phyloP scores from a whole-genome alignment of 2,329 filamentous ascomycete genomes.

The Zasmidium citrigriseum region DNA sequence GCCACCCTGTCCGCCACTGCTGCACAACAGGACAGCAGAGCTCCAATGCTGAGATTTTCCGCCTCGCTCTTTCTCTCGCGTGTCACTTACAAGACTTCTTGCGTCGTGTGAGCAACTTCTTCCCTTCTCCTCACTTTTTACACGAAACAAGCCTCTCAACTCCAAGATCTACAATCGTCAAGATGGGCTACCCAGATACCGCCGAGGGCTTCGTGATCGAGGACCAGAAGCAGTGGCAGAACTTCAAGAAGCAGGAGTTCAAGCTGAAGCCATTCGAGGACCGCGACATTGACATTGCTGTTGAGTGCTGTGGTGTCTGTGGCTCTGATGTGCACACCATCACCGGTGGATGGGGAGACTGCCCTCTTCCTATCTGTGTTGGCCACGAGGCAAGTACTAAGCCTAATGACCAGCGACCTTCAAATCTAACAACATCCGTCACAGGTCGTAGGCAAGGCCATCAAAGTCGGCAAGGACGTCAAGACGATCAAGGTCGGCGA shows the following conservation, averaged over 20 bases:
- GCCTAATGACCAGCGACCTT: constrained; percentile 25
- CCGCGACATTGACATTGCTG: constrained; percentile 84
- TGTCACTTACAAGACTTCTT: not conserved
- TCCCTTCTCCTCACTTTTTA: constrained; percentile 3
- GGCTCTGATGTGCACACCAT: constrained; percentile 30
- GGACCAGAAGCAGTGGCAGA: constrained; percentile 62
- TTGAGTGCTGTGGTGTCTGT: constrained; percentile 72
- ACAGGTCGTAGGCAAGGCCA: constrained; percentile 48
- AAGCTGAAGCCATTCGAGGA: constrained; percentile 84
- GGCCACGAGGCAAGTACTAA: constrained; percentile 55
- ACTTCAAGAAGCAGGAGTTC: constrained; percentile 62
- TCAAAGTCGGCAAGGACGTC: constrained; percentile 53
- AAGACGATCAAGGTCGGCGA: constrained; percentile 49
- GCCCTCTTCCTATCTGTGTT: constrained; percentile 64
- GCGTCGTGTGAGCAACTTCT: not conserved
- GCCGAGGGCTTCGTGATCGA: constrained; percentile 52
- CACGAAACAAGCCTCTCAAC: constrained; percentile 3
- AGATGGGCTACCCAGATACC: constrained; percentile 55
- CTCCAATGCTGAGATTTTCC: not conserved
- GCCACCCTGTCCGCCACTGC: not conserved
- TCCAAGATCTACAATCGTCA: constrained; percentile 26
- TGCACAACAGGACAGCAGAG: no score
- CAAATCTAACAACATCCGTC: constrained; percentile 42
- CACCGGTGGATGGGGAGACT: constrained; percentile 62
- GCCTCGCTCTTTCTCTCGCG: no score